These are phyloP conservation scores for Corchorus capsularis DNA, from an alignment of 345 rosid species.

Conservation along the genomic window DNA sequence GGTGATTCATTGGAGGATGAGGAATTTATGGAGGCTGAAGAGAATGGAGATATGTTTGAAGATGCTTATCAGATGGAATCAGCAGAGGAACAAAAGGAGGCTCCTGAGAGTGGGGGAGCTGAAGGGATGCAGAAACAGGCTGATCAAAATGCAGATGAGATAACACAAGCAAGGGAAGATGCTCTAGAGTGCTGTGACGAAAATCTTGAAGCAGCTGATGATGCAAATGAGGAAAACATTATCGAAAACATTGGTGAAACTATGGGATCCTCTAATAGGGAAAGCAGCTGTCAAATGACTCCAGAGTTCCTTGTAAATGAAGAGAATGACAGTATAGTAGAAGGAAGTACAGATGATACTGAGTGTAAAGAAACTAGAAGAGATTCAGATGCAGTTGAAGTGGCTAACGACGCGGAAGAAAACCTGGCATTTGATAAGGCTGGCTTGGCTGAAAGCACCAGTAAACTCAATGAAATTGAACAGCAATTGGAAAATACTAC, in stretches of 20 bases:
- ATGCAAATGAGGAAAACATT: slow-evolving; percentile 27
- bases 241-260: slow-evolving; percentile 25
- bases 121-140: slow-evolving; percentile 36
- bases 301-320: slow-evolving; percentile 28
- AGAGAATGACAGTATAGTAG: slow-evolving; percentile 31
- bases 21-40: slow-evolving; percentile 12
- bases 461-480: slow-evolving; percentile 36
- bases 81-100: slow-evolving; percentile 37
- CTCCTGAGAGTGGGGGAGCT: slow-evolving; percentile 34
- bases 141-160: slow-evolving; percentile 37
- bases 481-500: slow-evolving; percentile 39
- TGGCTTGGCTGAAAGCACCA: slow-evolving; percentile 37
- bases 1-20: not conserved
- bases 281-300: slow-evolving; percentile 28
- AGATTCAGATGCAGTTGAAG: slow-evolving; percentile 41
- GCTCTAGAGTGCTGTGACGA: slow-evolving; percentile 24
- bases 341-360: slow-evolving; percentile 32
- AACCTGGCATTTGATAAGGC: slow-evolving; percentile 42
- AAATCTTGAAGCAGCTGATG: slow-evolving; percentile 29
- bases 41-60: slow-evolving; percentile 8
- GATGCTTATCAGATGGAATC: slow-evolving; percentile 19
- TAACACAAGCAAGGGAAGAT: slow-evolving; percentile 30
- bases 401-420: slow-evolving; percentile 37
- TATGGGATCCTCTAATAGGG: slow-evolving; percentile 26
- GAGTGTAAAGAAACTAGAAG: slow-evolving; percentile 39